phyloP scores from a whole-genome alignment of 768 basidiomycete species.

The Boletus pseudo-olivaceus region DNA sequence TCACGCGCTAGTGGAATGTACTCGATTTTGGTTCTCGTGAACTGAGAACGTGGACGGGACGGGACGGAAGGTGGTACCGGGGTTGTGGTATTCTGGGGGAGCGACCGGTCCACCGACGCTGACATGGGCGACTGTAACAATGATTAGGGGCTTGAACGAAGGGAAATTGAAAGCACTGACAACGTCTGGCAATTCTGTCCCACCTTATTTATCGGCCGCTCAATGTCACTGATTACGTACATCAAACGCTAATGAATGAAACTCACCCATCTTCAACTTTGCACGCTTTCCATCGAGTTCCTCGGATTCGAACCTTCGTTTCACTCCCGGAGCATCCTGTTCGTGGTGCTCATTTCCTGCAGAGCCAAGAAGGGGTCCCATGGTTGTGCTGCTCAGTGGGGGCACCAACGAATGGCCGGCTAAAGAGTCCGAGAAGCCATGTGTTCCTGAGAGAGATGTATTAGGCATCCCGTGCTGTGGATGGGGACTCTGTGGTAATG shows the following conservation, averaged over 20 bases:
- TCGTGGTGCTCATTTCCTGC: slow-evolving; percentile 40
- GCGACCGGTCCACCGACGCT: slow-evolving; percentile 14
- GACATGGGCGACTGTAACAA: slow-evolving; percentile 18
- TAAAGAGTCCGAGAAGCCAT: slow-evolving; percentile 26
- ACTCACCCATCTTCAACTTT: slow-evolving; percentile 69
- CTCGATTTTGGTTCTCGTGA: slow-evolving; percentile 78
- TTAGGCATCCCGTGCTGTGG: slow-evolving; percentile 22
- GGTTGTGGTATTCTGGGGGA: slow-evolving; percentile 22
- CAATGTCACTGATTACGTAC: slow-evolving; percentile 26
- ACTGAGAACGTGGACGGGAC: slow-evolving; percentile 43
- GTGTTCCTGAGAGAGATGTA: slow-evolving; percentile 23
- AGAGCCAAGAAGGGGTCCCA: slow-evolving; percentile 10
- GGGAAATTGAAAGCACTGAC: slow-evolving; percentile 35
- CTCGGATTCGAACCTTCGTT: slow-evolving; percentile 67
- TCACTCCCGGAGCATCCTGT: slow-evolving; percentile 60
- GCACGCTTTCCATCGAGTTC: slow-evolving; percentile 67
- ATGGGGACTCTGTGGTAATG: slow-evolving; percentile 32
- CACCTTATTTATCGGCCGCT: slow-evolving; percentile 25
- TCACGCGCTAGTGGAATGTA: slow-evolving; percentile 81
- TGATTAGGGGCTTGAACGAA: slow-evolving; percentile 11
- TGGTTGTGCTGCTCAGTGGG: slow-evolving; percentile 10
- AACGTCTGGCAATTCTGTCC: slow-evolving; percentile 46
- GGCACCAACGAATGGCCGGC: slow-evolving; percentile 17
- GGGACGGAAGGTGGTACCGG: slow-evolving; percentile 30
- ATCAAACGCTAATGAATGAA: slow-evolving; percentile 21